These are phyloP conservation scores for Immersiella caudata DNA, from an alignment of 495 filamentous ascomycete species.

Conservation along the genomic window DNA sequence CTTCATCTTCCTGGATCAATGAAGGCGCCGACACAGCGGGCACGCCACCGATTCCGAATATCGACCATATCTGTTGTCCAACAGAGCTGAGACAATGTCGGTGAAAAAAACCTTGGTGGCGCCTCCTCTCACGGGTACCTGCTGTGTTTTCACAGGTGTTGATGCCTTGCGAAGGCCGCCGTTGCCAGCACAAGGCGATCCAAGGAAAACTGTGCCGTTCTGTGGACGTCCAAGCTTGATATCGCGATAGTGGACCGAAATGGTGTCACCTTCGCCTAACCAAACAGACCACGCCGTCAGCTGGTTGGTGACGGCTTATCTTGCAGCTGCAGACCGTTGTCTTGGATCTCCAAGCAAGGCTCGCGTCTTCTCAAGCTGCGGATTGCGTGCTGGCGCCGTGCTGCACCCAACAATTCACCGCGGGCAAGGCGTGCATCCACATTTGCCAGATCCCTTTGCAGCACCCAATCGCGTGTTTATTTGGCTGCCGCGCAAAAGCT, in stretches of 20 bases:
- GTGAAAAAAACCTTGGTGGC: neutral
- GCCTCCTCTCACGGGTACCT: conserved; percentile 12
- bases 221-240: conserved; percentile 9
- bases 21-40: neutral
- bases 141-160: conserved; percentile 13
- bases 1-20: neutral
- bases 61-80: neutral
- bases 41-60: neutral
- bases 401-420: conserved; percentile 6
- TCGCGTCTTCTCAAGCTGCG: conserved; percentile 1
- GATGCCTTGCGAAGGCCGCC: conserved; percentile 7
- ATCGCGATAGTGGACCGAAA: conserved; percentile 28
- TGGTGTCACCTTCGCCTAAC: conserved; percentile 31
- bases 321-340: conserved; percentile 4
- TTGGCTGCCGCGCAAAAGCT: conserved; percentile 10
- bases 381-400: conserved; percentile 25
- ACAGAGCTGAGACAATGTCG: neutral
- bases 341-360: conserved; percentile 16
- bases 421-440: conserved; percentile 1
- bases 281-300: conserved; percentile 10
- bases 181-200: conserved; percentile 17
- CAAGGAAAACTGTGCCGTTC: conserved; percentile 12
- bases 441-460: conserved; percentile 13
- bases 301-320: conserved; percentile 11
- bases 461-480: conserved; percentile 9